A percentile compares a stretch with the other conserved stretches of the same genome.
These are phyloP conservation scores for Cordyceps cicadae DNA, from an alignment of 2,329 filamentous ascomycete species.

Conservation along the genomic window DNA sequence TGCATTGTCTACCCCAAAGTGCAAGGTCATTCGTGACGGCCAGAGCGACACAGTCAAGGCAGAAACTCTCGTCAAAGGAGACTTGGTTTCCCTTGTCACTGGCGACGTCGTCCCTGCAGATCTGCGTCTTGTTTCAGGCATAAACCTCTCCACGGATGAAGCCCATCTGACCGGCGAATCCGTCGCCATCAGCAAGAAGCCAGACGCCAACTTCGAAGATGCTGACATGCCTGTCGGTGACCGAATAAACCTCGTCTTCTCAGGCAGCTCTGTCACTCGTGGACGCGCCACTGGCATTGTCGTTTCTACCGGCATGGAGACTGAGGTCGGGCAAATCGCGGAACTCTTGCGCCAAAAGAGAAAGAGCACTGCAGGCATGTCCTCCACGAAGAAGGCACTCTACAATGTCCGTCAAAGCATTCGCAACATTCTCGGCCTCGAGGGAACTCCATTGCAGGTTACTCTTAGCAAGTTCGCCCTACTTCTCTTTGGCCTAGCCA, in stretches of 20 bases:
- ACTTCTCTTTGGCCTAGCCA: conserved; percentile 64
- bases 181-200: conserved; percentile 57
- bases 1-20: conserved; percentile 49
- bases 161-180: conserved; percentile 68
- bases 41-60: conserved; percentile 44
- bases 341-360: conserved; percentile 53
- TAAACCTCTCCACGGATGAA: conserved; percentile 71
- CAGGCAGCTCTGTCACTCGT: conserved; percentile 62
- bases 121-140: conserved; percentile 53
- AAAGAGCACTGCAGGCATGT: conserved; percentile 31
- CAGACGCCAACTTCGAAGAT: conserved; percentile 46
- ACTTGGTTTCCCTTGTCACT: conserved; percentile 53
- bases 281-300: conserved; percentile 63
- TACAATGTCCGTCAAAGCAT: conserved; percentile 34
- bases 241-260: conserved; percentile 62
- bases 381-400: conserved; percentile 36
- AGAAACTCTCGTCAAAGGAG: conserved; percentile 54
- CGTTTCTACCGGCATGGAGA: conserved; percentile 62
- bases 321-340: conserved; percentile 71
- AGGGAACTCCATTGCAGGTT: conserved; percentile 76
- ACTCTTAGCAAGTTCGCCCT: conserved; percentile 82
- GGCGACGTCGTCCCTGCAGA: conserved; percentile 66
- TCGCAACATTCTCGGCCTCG: conserved; percentile 52
- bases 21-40: conserved; percentile 49
- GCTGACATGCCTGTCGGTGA: conserved; percentile 56